Evolutionary conservation across 352 stramenopile genomes (phyloP).

Genomic region (Globisporangium cylindrosporum): DNA sequence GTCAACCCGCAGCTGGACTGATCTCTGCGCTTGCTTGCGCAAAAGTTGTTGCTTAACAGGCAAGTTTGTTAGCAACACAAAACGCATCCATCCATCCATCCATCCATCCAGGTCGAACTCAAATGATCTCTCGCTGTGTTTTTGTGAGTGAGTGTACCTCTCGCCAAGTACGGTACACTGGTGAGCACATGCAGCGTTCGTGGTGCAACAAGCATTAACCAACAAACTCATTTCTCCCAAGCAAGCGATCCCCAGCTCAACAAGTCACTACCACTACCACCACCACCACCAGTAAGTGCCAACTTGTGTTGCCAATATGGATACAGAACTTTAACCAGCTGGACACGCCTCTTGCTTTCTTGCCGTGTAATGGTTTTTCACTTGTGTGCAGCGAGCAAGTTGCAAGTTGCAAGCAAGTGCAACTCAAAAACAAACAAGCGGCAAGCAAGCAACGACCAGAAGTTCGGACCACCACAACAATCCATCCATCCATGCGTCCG

Average conservation of each 20-base stretch:
- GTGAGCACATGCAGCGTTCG: not conserved
- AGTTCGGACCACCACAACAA: not conserved
- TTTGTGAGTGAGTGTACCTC: not conserved
- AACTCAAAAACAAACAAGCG: not conserved
- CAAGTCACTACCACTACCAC: not conserved
- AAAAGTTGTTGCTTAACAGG: not conserved
- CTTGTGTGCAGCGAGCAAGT: not conserved
- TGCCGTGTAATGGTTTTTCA: not conserved
- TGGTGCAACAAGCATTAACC: not conserved
- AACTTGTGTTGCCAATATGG: not conserved
- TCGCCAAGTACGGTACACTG: not conserved
- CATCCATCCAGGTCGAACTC: not conserved
- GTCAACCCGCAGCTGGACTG: not conserved
- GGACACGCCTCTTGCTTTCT: not conserved
- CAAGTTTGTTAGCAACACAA: not conserved
- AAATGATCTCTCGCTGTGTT: not conserved
- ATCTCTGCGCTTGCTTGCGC: not conserved
- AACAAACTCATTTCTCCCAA: not conserved
- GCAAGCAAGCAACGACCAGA: not conserved
- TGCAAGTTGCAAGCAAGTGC: not conserved
- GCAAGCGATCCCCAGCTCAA: not conserved
- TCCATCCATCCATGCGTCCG: too few relatives aligned
- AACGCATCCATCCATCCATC: not conserved
- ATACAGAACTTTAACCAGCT: constrained; percentile 1
- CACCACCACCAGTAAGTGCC: not conserved